A percentile compares a stretch with the other conserved stretches of the same genome.
phyloP scores from a whole-genome alignment of 495 filamentous ascomycete genomes.

The Daldinia loculata region DNA sequence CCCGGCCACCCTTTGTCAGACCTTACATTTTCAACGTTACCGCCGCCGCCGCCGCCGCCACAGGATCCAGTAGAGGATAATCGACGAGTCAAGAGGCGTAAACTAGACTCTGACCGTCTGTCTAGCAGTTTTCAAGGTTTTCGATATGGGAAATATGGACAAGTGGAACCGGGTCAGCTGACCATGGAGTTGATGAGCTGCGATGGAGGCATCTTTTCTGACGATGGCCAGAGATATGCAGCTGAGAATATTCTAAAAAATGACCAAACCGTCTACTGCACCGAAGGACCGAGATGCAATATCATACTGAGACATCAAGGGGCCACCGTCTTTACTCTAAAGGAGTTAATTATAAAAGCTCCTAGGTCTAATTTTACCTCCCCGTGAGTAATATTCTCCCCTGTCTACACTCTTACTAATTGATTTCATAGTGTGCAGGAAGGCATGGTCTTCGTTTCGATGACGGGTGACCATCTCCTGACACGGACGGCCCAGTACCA shows the following conservation, averaged over 20 bases:
- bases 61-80: conserved; percentile 54
- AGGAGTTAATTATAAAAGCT: conserved; percentile 87
- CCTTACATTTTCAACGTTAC: conserved; percentile 34
- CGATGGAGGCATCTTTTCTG: conserved; percentile 80
- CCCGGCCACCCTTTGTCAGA: conserved; percentile 48
- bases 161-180: conserved; percentile 79
- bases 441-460: conserved; percentile 91
- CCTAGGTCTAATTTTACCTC: conserved; percentile 82
- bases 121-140: conserved; percentile 65
- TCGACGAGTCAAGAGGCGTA: conserved; percentile 74
- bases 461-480: conserved; percentile 79
- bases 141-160: conserved; percentile 82
- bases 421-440: conserved; percentile 75
- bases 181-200: conserved; percentile 88
- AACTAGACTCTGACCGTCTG: conserved; percentile 70
- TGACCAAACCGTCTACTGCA: conserved; percentile 88
- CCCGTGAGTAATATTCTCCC: conserved; percentile 68
- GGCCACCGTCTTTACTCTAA: conserved; percentile 77
- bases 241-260: conserved; percentile 85
- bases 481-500: conserved; percentile 77
- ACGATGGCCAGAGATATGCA: conserved; percentile 66
- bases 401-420: conserved; percentile 27
- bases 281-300: conserved; percentile 82
- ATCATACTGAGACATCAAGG: conserved; percentile 82
- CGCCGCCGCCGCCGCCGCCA: conserved; percentile 43